Base-by-base conservation (phyloP, 805 yeast species). In the Wickerhamiella dianesei region DNA sequence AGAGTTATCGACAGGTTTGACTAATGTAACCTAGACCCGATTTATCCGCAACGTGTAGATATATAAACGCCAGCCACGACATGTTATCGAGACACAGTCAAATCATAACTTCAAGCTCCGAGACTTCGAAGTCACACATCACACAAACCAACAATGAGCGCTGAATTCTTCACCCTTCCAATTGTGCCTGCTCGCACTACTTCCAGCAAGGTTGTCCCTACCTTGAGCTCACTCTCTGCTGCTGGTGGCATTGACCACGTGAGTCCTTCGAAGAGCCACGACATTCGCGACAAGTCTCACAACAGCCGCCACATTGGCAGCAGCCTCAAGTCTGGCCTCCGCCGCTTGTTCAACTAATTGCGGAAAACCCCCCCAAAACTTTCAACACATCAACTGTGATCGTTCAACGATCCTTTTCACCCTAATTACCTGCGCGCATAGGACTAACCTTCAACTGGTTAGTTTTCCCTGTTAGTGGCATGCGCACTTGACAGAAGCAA, bases 141-240 rank as follows among this genome's bases (percentile, higher is more conserved):
- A 25, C 12, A 6, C 12, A 6, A 6, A 25, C 12, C 32, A 6
- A 25, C 32, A 25, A 25, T 25, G 32, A 25, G 32, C 32, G 32
- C 41, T 21, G 41, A 39, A 21, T 39, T 39, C 41, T 39, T 39
- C 25, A 20, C 41, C n/a, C 41, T 39, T 17, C 41, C 41, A 19
- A 39, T 39, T 21, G 41, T 21, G 25, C 41, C 41, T 17, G 41
- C 41, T 9, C 25, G 20, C 25, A 39, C 41, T 9, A 39, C 32
- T 25, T 25, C 32, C 32, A 25, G 32, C 32, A 25, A 25, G 32
- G 12, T 25, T 6, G 32, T 25, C 12, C 32, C 32, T 25, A 25
- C 32, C 32, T 25, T 25, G 32, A 6, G 9, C 32, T 25, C 32
- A 6, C 12, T 25, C 9, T 25, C 32, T 25, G 32, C 32, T 25